These are phyloP conservation scores for Rheum nobile DNA, from an alignment of 148 eudicot genomes.

Conservation along the genomic window DNA sequence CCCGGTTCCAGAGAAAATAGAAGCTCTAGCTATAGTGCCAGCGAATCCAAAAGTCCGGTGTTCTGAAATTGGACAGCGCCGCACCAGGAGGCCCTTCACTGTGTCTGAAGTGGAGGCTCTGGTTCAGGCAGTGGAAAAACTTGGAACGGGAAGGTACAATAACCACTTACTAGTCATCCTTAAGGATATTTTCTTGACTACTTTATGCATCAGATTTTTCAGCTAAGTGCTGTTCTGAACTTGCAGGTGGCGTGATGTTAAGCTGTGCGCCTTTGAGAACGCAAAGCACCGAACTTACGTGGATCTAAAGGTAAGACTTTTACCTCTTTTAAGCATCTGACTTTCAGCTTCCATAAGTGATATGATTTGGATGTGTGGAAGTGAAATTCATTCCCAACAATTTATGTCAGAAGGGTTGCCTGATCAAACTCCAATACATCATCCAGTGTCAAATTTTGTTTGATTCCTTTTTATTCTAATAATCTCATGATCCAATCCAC, in stretches of 20 bases:
- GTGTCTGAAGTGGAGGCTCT: slow-evolving; percentile 92
- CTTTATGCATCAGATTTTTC: neutral
- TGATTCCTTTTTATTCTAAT: neutral
- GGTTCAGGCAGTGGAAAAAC: slow-evolving; percentile 89
- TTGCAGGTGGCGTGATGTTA: slow-evolving; percentile 96
- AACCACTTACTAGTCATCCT: neutral
- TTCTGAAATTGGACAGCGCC: slow-evolving; percentile 76
- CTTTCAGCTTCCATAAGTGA: neutral
- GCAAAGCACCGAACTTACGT: slow-evolving; percentile 95
- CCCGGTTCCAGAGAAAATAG: slow-evolving; percentile 38
- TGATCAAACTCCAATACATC: neutral
- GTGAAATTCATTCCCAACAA: neutral
- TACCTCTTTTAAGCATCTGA: neutral
- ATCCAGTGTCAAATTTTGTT: neutral
- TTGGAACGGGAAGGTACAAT: slow-evolving; percentile 94
- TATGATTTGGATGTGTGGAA: neutral
- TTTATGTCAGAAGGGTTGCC: neutral
- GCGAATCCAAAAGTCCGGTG: slow-evolving; percentile 45
- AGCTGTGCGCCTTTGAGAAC: slow-evolving; percentile 77
- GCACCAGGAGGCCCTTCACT: slow-evolving; percentile 89
- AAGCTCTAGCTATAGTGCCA: slow-evolving; percentile 63
- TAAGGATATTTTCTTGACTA: neutral
- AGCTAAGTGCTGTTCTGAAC: slow-evolving; percentile 6
- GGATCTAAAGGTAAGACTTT: slow-evolving; percentile 73
- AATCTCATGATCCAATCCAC: neutral